phyloP scores from a whole-genome alignment of 2,329 filamentous ascomycete species.

The Ophiostoma populinum region DNA sequence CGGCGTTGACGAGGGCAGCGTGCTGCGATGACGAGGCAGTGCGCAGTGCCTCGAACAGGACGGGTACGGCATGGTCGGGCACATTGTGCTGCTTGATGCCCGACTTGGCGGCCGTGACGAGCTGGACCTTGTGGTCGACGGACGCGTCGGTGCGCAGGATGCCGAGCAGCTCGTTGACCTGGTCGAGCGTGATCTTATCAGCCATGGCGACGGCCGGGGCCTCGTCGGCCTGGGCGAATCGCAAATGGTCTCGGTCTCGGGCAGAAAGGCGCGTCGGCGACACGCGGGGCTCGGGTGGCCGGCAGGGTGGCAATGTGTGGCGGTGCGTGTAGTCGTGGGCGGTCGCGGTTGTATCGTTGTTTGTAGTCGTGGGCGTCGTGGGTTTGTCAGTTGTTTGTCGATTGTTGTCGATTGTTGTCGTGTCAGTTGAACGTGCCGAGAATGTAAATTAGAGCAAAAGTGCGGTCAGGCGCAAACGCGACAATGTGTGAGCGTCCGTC shows the following conservation, averaged over 20 bases:
- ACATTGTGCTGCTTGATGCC: conserved; percentile 88
- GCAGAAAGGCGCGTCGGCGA: neutral
- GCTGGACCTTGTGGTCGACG: conserved; percentile 42
- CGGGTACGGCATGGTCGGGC: conserved; percentile 51
- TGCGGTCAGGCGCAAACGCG: too few relatives aligned
- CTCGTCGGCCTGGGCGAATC: neutral
- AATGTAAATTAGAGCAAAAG: too few relatives aligned
- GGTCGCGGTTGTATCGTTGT: neutral
- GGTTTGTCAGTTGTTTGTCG: too few relatives aligned
- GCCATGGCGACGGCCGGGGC: conserved; percentile 16
- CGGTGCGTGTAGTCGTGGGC: neutral
- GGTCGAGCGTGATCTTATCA: conserved; percentile 19
- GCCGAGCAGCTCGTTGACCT: conserved; percentile 23
- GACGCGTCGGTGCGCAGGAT: conserved; percentile 34
- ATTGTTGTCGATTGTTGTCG: too few relatives aligned
- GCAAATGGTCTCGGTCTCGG: neutral
- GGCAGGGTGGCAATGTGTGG: neutral
- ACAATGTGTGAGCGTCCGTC: too few relatives aligned
- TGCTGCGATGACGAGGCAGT: conserved; percentile 61
- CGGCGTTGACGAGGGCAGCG: conserved; percentile 60
- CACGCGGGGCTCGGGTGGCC: neutral
- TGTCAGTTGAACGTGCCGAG: too few relatives aligned
- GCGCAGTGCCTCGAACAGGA: conserved; percentile 69
- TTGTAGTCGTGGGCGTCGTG: too few relatives aligned
- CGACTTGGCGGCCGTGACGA: conserved; percentile 62